Evolutionary conservation across 2,329 filamentous ascomycete genomes (phyloP).

Genomic region (Hymenoscyphus fructigenus): DNA sequence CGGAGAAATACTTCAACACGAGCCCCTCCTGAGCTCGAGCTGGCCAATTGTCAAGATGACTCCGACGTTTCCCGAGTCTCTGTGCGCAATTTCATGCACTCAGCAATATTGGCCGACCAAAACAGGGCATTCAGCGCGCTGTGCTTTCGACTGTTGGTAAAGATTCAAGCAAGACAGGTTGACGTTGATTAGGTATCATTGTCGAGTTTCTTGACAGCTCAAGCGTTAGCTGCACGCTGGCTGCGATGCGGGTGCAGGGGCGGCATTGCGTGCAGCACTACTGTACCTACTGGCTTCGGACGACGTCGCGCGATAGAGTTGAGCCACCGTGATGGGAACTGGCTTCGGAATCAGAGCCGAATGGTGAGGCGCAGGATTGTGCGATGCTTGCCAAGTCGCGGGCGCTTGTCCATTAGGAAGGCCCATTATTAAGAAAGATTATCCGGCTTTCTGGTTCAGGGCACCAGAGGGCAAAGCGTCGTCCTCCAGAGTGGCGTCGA

Average conservation of each 20-base stretch:
- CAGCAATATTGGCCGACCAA: slow-evolving; percentile 2
- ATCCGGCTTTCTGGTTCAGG: slow-evolving; percentile 28
- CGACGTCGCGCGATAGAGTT: background rate
- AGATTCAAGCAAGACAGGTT: background rate
- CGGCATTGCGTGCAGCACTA: slow-evolving; percentile 3
- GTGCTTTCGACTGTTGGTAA: background rate
- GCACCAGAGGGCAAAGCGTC: slow-evolving; percentile 21
- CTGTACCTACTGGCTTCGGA: background rate
- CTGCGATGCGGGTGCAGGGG: too few species aligned
- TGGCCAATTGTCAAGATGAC: slow-evolving; percentile 16
- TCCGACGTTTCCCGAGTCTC: slow-evolving; percentile 20
- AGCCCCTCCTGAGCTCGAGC: slow-evolving; percentile 19
- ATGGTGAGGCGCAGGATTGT: background rate
- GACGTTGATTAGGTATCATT: background rate
- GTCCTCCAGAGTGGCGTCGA: slow-evolving; percentile 22
- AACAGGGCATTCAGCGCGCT: background rate
- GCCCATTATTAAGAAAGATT: slow-evolving; percentile 8
- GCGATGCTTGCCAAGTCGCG: background rate
- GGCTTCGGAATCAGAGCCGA: background rate
- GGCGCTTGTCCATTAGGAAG: background rate
- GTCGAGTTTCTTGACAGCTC: background rate
- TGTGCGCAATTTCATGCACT: slow-evolving; percentile 27
- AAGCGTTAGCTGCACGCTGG: background rate
- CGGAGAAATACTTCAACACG: slow-evolving; percentile 32
- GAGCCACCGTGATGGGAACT: background rate